These are phyloP conservation scores for Lactarius quietus DNA, from an alignment of 768 basidiomycete genomes.

Conservation along the genomic window DNA sequence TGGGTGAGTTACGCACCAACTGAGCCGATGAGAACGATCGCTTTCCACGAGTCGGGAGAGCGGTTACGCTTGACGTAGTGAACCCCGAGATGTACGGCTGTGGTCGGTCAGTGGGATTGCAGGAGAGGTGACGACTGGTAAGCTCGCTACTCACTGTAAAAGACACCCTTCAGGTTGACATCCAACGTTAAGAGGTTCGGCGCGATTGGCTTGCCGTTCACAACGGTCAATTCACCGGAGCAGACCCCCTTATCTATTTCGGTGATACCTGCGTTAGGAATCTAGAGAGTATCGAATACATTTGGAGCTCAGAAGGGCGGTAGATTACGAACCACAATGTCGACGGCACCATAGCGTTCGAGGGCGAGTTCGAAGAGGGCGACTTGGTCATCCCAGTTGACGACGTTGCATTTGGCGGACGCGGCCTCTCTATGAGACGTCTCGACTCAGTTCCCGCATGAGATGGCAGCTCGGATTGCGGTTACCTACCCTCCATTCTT, in stretches of 20 bases:
- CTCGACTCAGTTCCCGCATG: background rate
- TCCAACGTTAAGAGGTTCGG: constrained; percentile 31
- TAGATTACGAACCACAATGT: constrained; percentile 31
- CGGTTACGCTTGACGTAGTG: constrained; percentile 31
- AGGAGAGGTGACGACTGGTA: background rate
- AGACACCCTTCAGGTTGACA: constrained; percentile 33
- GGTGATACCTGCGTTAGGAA: constrained; percentile 28
- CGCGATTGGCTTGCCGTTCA: constrained; percentile 30
- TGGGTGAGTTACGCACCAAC: constrained; percentile 29
- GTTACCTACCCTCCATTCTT: constrained; percentile 26
- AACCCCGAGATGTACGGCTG: constrained; percentile 35
- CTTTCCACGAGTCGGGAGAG: constrained; percentile 26
- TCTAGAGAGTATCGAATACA: constrained; percentile 9
- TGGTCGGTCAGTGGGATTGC: background rate
- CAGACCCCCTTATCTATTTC: constrained; percentile 9
- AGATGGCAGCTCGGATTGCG: background rate
- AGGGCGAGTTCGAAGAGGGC: constrained; percentile 34
- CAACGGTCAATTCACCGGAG: constrained; percentile 6
- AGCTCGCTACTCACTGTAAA: constrained; percentile 31
- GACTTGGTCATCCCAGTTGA: constrained; percentile 30
- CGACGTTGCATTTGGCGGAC: constrained; percentile 26
- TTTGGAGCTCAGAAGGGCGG: background rate
- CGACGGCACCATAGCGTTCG: constrained; percentile 29
- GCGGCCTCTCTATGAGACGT: constrained; percentile 21
- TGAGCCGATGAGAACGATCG: constrained; percentile 35